Evolutionary conservation across 176 grass and related monocot species (phyloP), one percentile per base, ranked within the genome.

Genomic region (Oryza punctata): DNA sequence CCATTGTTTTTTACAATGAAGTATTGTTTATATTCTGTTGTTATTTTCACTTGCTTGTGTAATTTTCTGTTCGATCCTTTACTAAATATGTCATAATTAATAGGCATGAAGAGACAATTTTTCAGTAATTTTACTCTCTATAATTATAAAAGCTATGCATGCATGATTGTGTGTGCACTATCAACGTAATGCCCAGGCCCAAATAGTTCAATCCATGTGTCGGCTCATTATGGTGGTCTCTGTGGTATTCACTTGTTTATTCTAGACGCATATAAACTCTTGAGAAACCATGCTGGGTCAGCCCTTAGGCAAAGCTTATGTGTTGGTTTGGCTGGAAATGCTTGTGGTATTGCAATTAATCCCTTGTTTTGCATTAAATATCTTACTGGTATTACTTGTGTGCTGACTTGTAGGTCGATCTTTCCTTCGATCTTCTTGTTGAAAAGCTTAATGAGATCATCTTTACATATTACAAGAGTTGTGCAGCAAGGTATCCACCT

Each of bases 381-480:
- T 66, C 82, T 89, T 65, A 85, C 65, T 67, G 8, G 35, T 54
- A 32, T 44, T 64, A 41, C 23, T 33, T 82, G 6, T 72, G 83
- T 46, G 14, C 82, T 80, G 50, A 74, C 75, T 67, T 93, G 70
- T 86, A 98, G 96, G 96, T 93, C 74, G 93, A 98, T 90, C 93
- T 98, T 82, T 98, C 87, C 74, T 98, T 98, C 35, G 96, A 98
- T 85, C 90, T 92, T 80, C 96, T 98, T 73, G 96, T 94, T 87
- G 88, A 93, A 73, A 98, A 98, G 89, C 85, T 98, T 70, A 91
- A 88, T 90, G 96, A 98, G 90, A 91, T 88, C 67, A 98, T 98
- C 70, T 98, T 98, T 95, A 89, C 91, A 84, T 93, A 95, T 88
- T 95, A 98, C 82, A 98, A 98, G 87, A 98, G 89, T 68, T 95